Base-by-base conservation (phyloP, 257 asterid species). In the Rehmannia glutinosa region DNA sequence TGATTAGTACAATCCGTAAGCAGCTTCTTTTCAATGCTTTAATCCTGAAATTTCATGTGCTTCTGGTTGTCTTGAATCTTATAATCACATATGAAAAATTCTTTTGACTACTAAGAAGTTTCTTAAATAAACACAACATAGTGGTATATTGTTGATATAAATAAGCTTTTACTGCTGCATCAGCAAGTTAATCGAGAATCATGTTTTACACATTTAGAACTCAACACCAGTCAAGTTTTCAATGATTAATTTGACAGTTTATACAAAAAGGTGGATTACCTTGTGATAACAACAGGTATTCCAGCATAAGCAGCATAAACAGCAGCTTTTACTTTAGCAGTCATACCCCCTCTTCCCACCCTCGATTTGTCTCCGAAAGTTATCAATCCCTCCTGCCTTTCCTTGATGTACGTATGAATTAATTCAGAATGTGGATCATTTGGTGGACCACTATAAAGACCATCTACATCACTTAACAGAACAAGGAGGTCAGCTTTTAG, bases 311-410 rank as follows among this genome's bases (percentile, higher is more conserved):
- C 85, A 32, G 97, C 95, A 68, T 80, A 76, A 66, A 83, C 84
- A 25, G 97, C 92, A 79, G 96, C 94, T 81, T 86, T 90, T 33
- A 90, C 97, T 83, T 90, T 88, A 49, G 97, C 97, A 21, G 86
- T 75, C 97, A 90, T 90, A 32, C 97, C 97, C 12, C 97, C 97
- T 80, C 97, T 81, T 58, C 97, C 97, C 19, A 90, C 92, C 39
- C 96, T 71, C 15, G 97, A 88, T 75, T 90, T 90, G 76, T 90
- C 97, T 13, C 96, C 97, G 68, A 86, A 90, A 12, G 95, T 79
- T 57, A 90, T 86, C 8, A 64, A 41, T 36, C 86, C 81, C 66
- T 88, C 85, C 9, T 88, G 95, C 63, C 61, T 84, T 73, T 88
- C 92, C 71, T 84, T 90, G 42, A 84, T 27, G 64, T 90, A 90